Base-by-base conservation (phyloP, 768 basidiomycete species). In the Pleurotus tuoliensis region DNA sequence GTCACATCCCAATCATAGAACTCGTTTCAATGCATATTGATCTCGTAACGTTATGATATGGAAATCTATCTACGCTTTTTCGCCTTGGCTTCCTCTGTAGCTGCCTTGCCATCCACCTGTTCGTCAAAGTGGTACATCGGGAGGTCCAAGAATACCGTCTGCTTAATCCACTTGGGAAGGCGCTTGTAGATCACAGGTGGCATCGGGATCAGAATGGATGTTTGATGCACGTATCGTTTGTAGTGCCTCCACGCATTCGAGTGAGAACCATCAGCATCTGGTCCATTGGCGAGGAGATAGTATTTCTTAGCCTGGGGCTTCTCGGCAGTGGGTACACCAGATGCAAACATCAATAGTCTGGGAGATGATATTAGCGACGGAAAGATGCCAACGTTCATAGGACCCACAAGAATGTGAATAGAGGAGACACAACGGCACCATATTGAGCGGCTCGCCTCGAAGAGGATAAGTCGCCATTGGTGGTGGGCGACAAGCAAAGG, bases 271-370 rank as follows among this genome's bases (percentile, higher is more conserved):
- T 62, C 43, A 8, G 71, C 67, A 7, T 70, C 56, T 16, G 73
- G 69, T 4, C 74, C 77, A 60, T 82, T 66, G 9, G 79, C 73
- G 65, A 83, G 71, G 30, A 83, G 69, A 68, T 78, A 87, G 64
- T 78, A 86, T 59, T 74, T 75, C 63, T 80, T 79, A 0, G 84
- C 85, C 40, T 80, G 77, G 2, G 84, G 84, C 66, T 85, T 86
- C 66, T 87, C 86, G 4, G 84, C 84, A 0, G 83, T 82, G 0
- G 86, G 87, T n/a, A 90, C 63, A 7, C 87, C 88, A 9, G 84
- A 85, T 4, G 73, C 82, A 69, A 87, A 88, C 72, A 90, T 76
- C 15, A 86, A 73, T 2, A 86, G 62, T 25, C 83, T 83, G 51
- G 15, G 25, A 46, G 15, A 7, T 49, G 7, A 11, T 16, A 20